Conservation (phyloP, 73 alveolate species). For the Loxodes magnus region DNA sequence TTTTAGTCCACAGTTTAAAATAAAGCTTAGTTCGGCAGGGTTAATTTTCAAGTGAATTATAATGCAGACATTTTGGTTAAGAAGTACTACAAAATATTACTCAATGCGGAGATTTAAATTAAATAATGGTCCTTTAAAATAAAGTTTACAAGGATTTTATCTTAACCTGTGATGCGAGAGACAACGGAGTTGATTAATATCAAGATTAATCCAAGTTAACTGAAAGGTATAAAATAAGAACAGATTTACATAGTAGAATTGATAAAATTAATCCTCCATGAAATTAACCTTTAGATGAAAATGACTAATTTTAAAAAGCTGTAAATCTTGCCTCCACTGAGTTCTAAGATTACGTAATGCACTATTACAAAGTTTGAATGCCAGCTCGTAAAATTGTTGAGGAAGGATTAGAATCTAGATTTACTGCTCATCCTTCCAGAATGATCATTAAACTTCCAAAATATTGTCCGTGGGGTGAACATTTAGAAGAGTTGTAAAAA, state of each 20-base stretch:
- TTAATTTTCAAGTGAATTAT: too few species aligned
- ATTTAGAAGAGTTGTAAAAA: conserved; percentile 45
- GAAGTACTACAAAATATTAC: conserved; percentile 47
- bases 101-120: conserved; percentile 15
- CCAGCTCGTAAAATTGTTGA: conserved; percentile 60
- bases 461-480: conserved; percentile 76
- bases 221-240: conserved; percentile 32
- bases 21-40: conserved; percentile 73
- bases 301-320: conserved; percentile 49
- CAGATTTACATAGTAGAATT: conserved; percentile 39
- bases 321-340: conserved; percentile 67
- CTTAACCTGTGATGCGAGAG: conserved; percentile 63
- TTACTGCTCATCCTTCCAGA: conserved; percentile 39
- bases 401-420: conserved; percentile 41
- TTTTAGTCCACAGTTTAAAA: conserved; percentile 22
- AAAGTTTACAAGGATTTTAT: conserved; percentile 43
- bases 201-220: conserved; percentile 20
- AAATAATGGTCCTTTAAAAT: conserved; percentile 19
- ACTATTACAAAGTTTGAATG: conserved; percentile 30
- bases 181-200: conserved; percentile 58
- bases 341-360: conserved; percentile 28
- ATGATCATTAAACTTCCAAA: conserved; percentile 32
- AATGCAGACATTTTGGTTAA: conserved; percentile 70
- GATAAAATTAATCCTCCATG: conserved; percentile 69
- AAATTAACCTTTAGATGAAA: conserved; percentile 43